Evolutionary conservation across 495 filamentous ascomycete genomes (phyloP).

Genomic region (Talaromyces wortmannii): DNA sequence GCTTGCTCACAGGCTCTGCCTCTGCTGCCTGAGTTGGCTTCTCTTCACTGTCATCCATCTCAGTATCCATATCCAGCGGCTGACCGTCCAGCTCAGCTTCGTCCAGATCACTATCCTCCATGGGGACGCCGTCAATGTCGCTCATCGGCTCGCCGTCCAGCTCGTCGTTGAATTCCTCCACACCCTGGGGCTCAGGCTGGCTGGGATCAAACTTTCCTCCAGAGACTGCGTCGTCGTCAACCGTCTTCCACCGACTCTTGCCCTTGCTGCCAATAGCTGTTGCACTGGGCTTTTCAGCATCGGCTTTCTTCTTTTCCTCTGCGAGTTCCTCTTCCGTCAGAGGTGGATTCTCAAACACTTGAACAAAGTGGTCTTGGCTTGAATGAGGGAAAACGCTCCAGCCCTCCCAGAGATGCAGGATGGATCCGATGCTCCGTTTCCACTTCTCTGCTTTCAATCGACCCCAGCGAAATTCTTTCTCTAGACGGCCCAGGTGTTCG

Average conservation of each 20-base stretch:
- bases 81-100: slow-evolving; percentile 43
- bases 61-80: slow-evolving; percentile 44
- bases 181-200: slow-evolving; percentile 7
- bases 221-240: slow-evolving; percentile 48
- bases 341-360: slow-evolving; percentile 70
- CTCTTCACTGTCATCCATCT: slow-evolving; percentile 28
- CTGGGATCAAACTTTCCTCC: slow-evolving; percentile 26
- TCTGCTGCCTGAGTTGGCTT: slow-evolving; percentile 9
- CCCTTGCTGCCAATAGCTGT: slow-evolving; percentile 29
- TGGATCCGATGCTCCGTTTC: slow-evolving; percentile 67
- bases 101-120: slow-evolving; percentile 49
- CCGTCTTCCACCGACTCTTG: slow-evolving; percentile 66
- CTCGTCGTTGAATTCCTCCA: slow-evolving; percentile 21
- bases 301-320: slow-evolving; percentile 43
- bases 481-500: slow-evolving; percentile 70
- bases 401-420: slow-evolving; percentile 79
- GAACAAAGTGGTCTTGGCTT: slow-evolving; percentile 64
- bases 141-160: slow-evolving; percentile 32
- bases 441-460: slow-evolving; percentile 82
- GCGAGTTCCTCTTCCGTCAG: slow-evolving; percentile 42
- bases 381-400: slow-evolving; percentile 81
- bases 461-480: slow-evolving; percentile 75
- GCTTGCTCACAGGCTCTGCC: slow-evolving; percentile 11
- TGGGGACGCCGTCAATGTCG: slow-evolving; percentile 44
- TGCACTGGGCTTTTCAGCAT: slow-evolving; percentile 28